Evolutionary conservation across 1,284 basidiomycete species (phyloP), one percentile per base, ranked within the genome.

Genomic region (Moesziomyces sp.): DNA sequence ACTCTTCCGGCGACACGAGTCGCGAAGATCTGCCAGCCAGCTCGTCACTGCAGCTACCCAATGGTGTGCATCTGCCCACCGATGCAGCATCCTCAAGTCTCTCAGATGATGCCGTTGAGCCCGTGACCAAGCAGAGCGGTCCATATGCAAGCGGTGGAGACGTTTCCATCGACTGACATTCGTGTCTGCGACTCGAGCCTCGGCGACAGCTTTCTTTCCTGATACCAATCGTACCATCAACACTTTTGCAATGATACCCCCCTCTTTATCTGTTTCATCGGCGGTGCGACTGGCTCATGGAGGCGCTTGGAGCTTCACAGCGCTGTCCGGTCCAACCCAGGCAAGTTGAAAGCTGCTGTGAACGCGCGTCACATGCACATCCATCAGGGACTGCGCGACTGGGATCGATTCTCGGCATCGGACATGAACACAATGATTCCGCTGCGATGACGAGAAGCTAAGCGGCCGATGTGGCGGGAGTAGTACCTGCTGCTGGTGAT

Each of bases 121-220:
- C 5, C 9, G 11, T 30, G 6, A 5, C 8, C 9, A 30, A 30
- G 30, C 30, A 30, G 9, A 30, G 30, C 11, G 30, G 30, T 11
- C 30, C 30, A 10, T 30, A 30, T 30, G 30, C 53, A 5, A 40
- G 49, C 16, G 28, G 50, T 42, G 58, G 47, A n/a, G 68, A 71
- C 38, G 58, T 71, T 9, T 65, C 58, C 30, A 71, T 71, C 47
- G 68, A 71, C 51, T 71, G 49, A 58, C 8, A 2, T 11, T 11
- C 21, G 7, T 21, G 8, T 24, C n/a, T 21, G 9, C 10, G 6
- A 14, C 53, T 30, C 30, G 9, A 30, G 30, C 6, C 18, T 19
- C 23, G 26, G 14, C 59, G 21, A 19, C 26, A 40, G 30, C 45
- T 14, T 16, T 33, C 28, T 13, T 30, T 13, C 23, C 38, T 18